phyloP scores from a whole-genome alignment of 2,329 filamentous ascomycete species.

The Dothistroma pini region DNA sequence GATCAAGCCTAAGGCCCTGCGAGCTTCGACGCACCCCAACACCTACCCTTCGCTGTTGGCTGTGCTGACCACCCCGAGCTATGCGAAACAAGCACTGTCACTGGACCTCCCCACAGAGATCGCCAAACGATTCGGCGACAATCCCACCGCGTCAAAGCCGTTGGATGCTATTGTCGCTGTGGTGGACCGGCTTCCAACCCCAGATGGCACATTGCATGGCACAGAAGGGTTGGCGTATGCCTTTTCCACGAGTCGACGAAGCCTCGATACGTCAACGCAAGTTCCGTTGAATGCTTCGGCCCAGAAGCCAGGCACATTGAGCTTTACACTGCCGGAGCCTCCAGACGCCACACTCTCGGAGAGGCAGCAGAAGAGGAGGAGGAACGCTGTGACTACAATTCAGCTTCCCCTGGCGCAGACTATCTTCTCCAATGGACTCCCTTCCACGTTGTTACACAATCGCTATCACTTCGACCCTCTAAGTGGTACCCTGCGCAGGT shows the following conservation, averaged over 20 bases:
- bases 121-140: constrained; percentile 14
- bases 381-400: constrained; percentile 12
- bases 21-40: constrained; percentile 5
- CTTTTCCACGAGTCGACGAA: constrained; percentile 15
- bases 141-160: constrained; percentile 11
- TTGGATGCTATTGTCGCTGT: constrained; percentile 30
- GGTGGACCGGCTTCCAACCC: constrained; percentile 30
- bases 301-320: constrained; percentile 30
- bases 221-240: constrained; percentile 32
- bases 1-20: constrained; percentile 11
- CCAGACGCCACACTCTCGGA: not conserved
- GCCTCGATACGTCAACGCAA: constrained; percentile 11
- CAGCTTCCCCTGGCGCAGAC: constrained; percentile 70
- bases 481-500: constrained; percentile 10
- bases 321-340: constrained; percentile 17
- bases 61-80: constrained; percentile 25
- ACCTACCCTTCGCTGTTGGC: constrained; percentile 16
- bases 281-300: constrained; percentile 17
- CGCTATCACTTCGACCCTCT: constrained; percentile 22
- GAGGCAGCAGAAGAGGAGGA: not conserved
- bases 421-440: constrained; percentile 66
- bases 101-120: constrained; percentile 19
- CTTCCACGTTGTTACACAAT: constrained; percentile 52
- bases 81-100: constrained; percentile 27
- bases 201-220: constrained; percentile 11